phyloP scores from a whole-genome alignment of 257 asterid species.

The Solanum medicagineum region DNA sequence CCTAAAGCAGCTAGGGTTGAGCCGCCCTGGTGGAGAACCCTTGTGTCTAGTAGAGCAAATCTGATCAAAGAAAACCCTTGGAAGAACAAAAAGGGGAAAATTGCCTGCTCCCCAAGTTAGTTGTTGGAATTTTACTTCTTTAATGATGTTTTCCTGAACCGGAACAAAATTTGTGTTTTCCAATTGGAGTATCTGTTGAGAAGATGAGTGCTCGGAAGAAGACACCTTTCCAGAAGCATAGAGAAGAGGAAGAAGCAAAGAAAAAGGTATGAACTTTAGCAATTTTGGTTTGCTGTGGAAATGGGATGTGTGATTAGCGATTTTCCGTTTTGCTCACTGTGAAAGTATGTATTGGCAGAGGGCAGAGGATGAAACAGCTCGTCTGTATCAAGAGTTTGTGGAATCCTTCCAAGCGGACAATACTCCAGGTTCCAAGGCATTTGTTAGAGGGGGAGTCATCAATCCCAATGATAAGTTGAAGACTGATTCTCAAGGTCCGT shows the following conservation, averaged over 20 bases:
- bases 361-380: constrained; percentile 83
- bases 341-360: constrained; percentile 25
- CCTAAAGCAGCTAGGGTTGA: background rate
- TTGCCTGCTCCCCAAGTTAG: background rate
- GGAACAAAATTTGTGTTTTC: background rate
- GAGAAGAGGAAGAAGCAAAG: constrained; percentile 94
- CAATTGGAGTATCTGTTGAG: constrained; percentile 10
- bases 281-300: background rate
- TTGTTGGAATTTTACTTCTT: background rate
- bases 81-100: background rate
- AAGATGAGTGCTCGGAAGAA: constrained; percentile 79
- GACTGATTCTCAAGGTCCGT: constrained; percentile 61
- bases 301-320: background rate
- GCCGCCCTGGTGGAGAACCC: background rate
- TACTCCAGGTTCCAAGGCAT: constrained; percentile 74
- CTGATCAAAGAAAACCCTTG: background rate
- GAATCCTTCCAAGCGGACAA: constrained; percentile 73
- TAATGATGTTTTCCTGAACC: background rate
- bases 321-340: background rate
- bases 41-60: background rate
- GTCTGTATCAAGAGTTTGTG: constrained; percentile 68
- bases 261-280: constrained; percentile 35
- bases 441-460: constrained; percentile 80
- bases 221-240: constrained; percentile 92
- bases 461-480: constrained; percentile 67